Base-by-base conservation (phyloP, 2,329 filamentous ascomycete genomes). In the Mycosphaerelloides madeirae region DNA sequence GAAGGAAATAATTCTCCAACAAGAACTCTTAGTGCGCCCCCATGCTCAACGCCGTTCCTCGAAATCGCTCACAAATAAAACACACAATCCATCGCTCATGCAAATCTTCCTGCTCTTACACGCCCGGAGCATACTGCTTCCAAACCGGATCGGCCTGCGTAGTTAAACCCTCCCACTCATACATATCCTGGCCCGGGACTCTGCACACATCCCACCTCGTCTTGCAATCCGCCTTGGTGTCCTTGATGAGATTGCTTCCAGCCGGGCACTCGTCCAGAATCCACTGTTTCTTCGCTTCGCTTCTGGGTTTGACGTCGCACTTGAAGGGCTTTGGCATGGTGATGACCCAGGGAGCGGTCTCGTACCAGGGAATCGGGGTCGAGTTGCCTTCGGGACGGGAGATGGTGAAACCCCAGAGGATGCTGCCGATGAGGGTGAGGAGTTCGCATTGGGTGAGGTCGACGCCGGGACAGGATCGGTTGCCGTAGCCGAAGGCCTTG, bases 401-500 rank as follows among this genome's bases (percentile, higher is more conserved):
- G 53, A 64, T 61, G 29, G 58, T 50, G 50, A 61, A 64, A 1
- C 56, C 56, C 60, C 60, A 63, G 31, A 56, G 49, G 18, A 64
- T 48, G 15, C 57, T 48, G 35, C 59, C 61, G 43, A 64, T 54
- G 34, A 63, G 55, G 4, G 59, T 58, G 47, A 49, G 46, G 29
- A 64, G 58, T 41, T 64, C 61, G 44, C 41, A 50, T 42, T 54
- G 49, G n/a, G 57, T 60, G 43, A 64, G 60, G 41, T 62, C 59
- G 35, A 61, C 54, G 42, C 62, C 62, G n/a, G 59, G 59, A 47
- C 62, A 65, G 38, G 52, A 54, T 15, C 62, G 61, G 45, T 58
- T 63, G 35, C 62, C 62, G 50, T 64, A 64, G 42, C 62, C 62
- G 45, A 64, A 64, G n/a, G 52, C 54, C 25, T 48, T 53, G 50